A percentile compares a stretch with the other conserved stretches of the same genome.
Evolutionary conservation across 768 basidiomycete species (phyloP).

Genomic region (Hemileccinum rubropunctum): DNA sequence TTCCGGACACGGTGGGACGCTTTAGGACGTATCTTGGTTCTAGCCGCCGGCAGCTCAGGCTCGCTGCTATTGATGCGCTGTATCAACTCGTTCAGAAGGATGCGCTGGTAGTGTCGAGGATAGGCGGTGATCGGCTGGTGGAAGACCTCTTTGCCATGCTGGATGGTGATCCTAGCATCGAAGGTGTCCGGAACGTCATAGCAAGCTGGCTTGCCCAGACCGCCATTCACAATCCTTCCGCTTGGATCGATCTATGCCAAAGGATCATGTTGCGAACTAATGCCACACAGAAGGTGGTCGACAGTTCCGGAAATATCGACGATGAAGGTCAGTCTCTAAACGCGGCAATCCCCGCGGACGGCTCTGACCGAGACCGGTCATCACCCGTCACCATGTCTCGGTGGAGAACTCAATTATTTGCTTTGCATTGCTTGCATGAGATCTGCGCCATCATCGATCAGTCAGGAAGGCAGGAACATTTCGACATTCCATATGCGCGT

Average conservation of each 20-base stretch:
- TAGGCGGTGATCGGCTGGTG: constrained; percentile 92
- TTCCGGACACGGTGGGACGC: constrained; percentile 73
- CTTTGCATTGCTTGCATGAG: constrained; percentile 86
- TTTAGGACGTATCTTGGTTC: constrained; percentile 82
- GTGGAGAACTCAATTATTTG: constrained; percentile 97
- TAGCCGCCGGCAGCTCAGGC: constrained; percentile 77
- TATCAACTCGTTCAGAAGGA: constrained; percentile 98
- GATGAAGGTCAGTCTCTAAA: constrained; percentile 95
- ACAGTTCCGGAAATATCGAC: constrained; percentile 63
- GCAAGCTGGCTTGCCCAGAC: constrained; percentile 94
- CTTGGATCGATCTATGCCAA: constrained; percentile 98
- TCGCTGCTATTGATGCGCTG: constrained; percentile 92
- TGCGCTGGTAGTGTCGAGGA: constrained; percentile 83
- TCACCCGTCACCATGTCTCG: constrained; percentile 60
- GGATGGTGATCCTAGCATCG: constrained; percentile 90
- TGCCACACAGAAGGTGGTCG: constrained; percentile 71
- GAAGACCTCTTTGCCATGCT: constrained; percentile 94
- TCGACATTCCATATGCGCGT: constrained; percentile 73
- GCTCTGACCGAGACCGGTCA: constrained; percentile 32
- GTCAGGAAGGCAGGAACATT: constrained; percentile 78
- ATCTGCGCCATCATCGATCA: constrained; percentile 75
- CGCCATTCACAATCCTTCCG: constrained; percentile 86
- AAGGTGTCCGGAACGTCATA: constrained; percentile 93
- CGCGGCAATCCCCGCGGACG: constrained; percentile 41
- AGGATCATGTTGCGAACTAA: constrained; percentile 95